Evolutionary conservation across 768 basidiomycete genomes (phyloP).

Genomic region (Phylloporus rhodoxanthus): DNA sequence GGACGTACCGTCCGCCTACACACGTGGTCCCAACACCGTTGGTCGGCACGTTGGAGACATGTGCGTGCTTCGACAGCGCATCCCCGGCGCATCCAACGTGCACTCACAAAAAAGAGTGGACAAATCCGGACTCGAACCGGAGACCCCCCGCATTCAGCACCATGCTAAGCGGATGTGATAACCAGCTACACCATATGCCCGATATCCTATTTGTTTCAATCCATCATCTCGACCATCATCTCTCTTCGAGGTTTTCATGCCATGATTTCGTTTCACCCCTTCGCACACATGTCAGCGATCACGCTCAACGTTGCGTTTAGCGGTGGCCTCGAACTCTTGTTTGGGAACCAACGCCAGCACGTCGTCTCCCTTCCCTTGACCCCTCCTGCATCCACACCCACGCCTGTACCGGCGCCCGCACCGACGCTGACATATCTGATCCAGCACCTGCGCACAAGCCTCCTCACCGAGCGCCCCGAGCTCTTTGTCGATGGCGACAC

Average conservation of each 20-base stretch:
- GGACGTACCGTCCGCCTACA: too few relatives aligned
- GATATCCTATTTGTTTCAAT: not conserved
- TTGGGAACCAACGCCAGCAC: slow-evolving; percentile 63
- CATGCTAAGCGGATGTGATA: slow-evolving; percentile 38
- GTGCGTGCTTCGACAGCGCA: too few relatives aligned
- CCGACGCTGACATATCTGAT: slow-evolving; percentile 64
- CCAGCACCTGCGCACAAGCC: slow-evolving; percentile 64
- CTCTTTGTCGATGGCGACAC: slow-evolving; percentile 84
- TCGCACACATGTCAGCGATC: slow-evolving; percentile 15
- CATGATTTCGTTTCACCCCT: too few relatives aligned
- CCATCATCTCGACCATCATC: not conserved
- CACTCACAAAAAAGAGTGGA: slow-evolving; percentile 32
- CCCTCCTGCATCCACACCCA: slow-evolving; percentile 17
- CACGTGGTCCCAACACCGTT: too few relatives aligned
- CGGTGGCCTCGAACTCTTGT: slow-evolving; percentile 83
- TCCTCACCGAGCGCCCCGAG: slow-evolving; percentile 81
- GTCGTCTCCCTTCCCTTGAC: slow-evolving; percentile 45
- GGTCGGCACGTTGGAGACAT: too few relatives aligned
- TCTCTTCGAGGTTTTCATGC: not conserved
- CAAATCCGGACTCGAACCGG: slow-evolving; percentile 38
- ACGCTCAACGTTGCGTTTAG: slow-evolving; percentile 67
- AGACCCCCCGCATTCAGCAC: slow-evolving; percentile 34
- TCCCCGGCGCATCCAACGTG: too few relatives aligned
- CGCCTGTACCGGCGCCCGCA: slow-evolving; percentile 1
- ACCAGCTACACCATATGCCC: slow-evolving; percentile 39